Base-by-base conservation (phyloP, 2,329 filamentous ascomycete species). In the Colletotrichum abscissum region DNA sequence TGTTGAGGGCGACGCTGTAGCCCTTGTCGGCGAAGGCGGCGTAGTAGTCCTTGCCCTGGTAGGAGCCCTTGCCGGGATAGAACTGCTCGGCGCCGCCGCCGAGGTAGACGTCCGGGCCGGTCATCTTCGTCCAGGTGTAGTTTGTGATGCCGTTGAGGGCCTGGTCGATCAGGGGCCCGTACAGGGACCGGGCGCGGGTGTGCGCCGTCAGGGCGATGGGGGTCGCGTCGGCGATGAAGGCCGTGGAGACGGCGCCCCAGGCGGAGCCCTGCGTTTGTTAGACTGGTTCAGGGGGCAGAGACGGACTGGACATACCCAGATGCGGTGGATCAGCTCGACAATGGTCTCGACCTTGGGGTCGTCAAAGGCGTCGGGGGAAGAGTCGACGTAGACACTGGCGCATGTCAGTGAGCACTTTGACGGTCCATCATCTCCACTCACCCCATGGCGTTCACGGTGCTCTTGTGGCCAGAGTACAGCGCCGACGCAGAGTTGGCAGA, bases 321-420 rank as follows among this genome's bases (percentile, higher is more conserved):
- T 86, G 69, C 94, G 92, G 77, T 89, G 88, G 83, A 96, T 92
- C 70, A 97, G 87, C 82, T 95, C 93, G 26, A 93, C 91, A 79
- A 97, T 94, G 16, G 92, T 94, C 85, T 97, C 94, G 26, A 97
- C 90, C 84, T 96, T 97, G 67, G 94, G 94, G 79, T 97, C 94
- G 79, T 97, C 94, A 76, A 94, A 94, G 3, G 88, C 84, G 77
- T 92, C 88, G 14, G 89, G 86, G 60, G 92, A 95, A 0, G 93
- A 95, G 80, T 97, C 94, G 55, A 88, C 93, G 73, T 97, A 95
- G 38, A 96, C 88, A 76, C 88, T 86, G 16, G 4, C 14, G 12
- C 1, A 14, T n/a, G 62, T 75, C 38, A 75, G 73, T 38, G 11
- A 30, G 14, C n/a, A 16, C 0, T 12, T 26, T n/a, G 5, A 14